These are phyloP conservation scores for Pneumocystis murina DNA, from an alignment of 1,139 yeast species.

Conservation along the genomic window DNA sequence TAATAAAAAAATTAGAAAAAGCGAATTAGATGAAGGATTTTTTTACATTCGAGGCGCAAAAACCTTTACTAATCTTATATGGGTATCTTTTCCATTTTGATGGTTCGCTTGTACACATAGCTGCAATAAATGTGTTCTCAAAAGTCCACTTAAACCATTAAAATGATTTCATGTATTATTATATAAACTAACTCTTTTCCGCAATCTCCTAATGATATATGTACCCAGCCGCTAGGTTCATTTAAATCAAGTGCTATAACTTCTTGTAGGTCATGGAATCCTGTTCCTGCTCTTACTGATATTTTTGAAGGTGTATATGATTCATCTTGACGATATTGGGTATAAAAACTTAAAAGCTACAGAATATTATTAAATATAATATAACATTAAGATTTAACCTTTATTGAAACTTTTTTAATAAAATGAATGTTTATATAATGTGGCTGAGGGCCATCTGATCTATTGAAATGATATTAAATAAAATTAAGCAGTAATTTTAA, in stretches of 20 bases:
- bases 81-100: constrained; percentile 94
- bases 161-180: neutral
- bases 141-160: constrained; percentile 31
- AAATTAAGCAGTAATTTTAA: neutral
- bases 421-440: constrained; percentile 72
- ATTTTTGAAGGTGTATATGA: constrained; percentile 80
- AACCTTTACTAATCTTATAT: constrained; percentile 56
- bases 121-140: constrained; percentile 56
- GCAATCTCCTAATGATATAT: constrained; percentile 25
- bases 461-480: neutral
- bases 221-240: constrained; percentile 80
- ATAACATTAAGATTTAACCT: constrained; percentile 16
- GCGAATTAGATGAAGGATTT: neutral
- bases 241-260: constrained; percentile 52
- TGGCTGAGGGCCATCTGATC: constrained; percentile 84
- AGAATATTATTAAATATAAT: neutral
- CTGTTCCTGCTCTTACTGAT: constrained; percentile 63
- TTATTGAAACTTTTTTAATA: constrained; percentile 58
- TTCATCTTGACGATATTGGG: constrained; percentile 58
- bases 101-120: constrained; percentile 65
- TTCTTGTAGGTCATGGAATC: constrained; percentile 67
- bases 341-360: constrained; percentile 48
- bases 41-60: constrained; percentile 28
- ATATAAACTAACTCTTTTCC: constrained; percentile 4
- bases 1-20: neutral